These are phyloP conservation scores for Tillandsia fasciculata DNA, from an alignment of 176 grass and related monocot genomes.

Conservation along the genomic window DNA sequence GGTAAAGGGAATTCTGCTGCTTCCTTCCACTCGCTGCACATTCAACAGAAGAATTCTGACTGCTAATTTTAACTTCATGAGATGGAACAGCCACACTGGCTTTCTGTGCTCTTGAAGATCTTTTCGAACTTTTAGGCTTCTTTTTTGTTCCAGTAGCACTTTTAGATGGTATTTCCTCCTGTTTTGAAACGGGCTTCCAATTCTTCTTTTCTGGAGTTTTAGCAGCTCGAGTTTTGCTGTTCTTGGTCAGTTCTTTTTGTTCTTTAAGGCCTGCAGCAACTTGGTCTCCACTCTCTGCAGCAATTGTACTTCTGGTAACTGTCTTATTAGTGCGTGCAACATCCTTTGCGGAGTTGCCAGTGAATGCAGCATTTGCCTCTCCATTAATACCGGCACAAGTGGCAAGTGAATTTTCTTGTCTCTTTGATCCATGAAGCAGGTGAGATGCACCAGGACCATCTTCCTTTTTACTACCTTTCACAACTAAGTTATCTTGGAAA, in stretches of 20 bases:
- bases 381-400: conserved; percentile 23
- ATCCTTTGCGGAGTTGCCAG: conserved; percentile 6
- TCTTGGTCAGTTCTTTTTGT: conserved; percentile 28
- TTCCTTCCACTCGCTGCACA: conserved; percentile 20
- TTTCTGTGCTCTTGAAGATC: conserved; percentile 42
- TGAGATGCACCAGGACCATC: conserved; percentile 18
- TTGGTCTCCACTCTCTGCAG: conserved; percentile 27
- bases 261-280: conserved; percentile 24
- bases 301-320: conserved; percentile 10
- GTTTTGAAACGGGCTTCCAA: conserved; percentile 9
- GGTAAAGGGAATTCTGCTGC: conserved; percentile 13
- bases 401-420: conserved; percentile 27
- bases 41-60: conserved; percentile 21
- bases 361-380: conserved; percentile 21
- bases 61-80: conserved; percentile 7
- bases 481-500: conserved; percentile 11
- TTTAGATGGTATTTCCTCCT: conserved; percentile 23
- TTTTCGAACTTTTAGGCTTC: conserved; percentile 26
- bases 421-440: conserved; percentile 36
- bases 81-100: conserved; percentile 16
- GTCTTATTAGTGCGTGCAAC: conserved; percentile 9
- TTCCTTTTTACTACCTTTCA: conserved; percentile 17
- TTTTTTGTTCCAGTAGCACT: conserved; percentile 24
- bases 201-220: conserved; percentile 30
- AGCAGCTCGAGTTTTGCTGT: conserved; percentile 30